Base-by-base conservation (phyloP, 2,329 filamentous ascomycete genomes). In the Aspergillus udagawae region DNA sequence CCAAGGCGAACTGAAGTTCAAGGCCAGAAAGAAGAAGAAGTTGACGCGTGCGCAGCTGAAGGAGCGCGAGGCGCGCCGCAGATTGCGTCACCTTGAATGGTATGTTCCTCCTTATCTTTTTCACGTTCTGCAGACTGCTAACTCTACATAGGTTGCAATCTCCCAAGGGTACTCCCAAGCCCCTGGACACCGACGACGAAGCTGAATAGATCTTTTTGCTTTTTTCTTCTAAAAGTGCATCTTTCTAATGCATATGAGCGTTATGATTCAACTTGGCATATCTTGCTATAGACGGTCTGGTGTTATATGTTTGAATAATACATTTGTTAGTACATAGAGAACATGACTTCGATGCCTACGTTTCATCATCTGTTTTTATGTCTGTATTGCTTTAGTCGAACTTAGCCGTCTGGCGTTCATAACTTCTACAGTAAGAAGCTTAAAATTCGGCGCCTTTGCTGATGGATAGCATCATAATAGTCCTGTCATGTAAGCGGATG, bases 11-110 rank as follows among this genome's bases (percentile, higher is more conserved):
- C 84, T 99, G 82, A 93, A 95, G 80, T 99, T 99, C 86, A 86
- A 83, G 77, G 76, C 77, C 38, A 94, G 92, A 84, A 88, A 88
- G 79, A 97, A 97, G 91, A 96, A 93, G 86, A 99, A 99, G 90
- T 85, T 94, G 85, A 99, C 94, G 56, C 91, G 95, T 81, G 92
- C 92, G 78, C 92, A 99, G 76, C 67, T 92, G 73, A 99, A 99
- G 84, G 94, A 99, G 75, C 83, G 89, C 21, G 93, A 97, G 77
- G 89, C 89, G 47, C 84, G 95, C 63, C 85, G 93, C 65, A 84
- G 94, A 66, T 80, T 97, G 76, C 86, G 94, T 68, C 92, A 99
- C 77, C 84, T 87, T 59, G 84, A 86, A 67, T 86, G 84, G 82
- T 67, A 70, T 65, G 57, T 65, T 32, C 45, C 48, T 10, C 55